Percentiles rank a stretch among this genome's conserved stretches.
Conservation (phyloP, 768 basidiomycete genomes). For the Clavulina sp. region DNA sequence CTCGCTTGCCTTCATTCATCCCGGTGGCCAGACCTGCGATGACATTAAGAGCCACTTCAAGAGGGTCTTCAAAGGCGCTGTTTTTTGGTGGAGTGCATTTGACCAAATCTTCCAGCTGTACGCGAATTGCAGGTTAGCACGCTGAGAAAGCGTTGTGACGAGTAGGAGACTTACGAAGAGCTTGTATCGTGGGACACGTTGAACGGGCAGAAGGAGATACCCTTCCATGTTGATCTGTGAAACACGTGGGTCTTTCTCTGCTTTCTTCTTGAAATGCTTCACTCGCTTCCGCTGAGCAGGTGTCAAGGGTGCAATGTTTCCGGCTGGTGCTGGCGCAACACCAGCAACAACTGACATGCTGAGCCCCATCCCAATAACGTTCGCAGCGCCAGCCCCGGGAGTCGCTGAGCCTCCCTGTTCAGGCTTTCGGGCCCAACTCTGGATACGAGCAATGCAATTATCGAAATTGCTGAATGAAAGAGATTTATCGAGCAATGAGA, state of each 20-base stretch:
- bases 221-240: constrained; percentile 89
- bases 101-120: constrained; percentile 68
- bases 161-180: constrained; percentile 49
- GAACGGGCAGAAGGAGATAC: constrained; percentile 85
- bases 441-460: constrained; percentile 73
- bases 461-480: constrained; percentile 65
- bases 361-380: constrained; percentile 41
- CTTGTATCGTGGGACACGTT: constrained; percentile 93
- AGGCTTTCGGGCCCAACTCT: constrained; percentile 58
- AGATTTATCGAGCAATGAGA: too few species aligned
- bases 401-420: constrained; percentile 25
- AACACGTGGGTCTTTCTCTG: constrained; percentile 74
- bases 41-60: constrained; percentile 72
- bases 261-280: constrained; percentile 76
- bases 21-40: constrained; percentile 78
- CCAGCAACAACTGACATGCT: constrained; percentile 35
- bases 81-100: constrained; percentile 68
- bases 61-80: constrained; percentile 60
- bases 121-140: constrained; percentile 5
- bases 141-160: background rate
- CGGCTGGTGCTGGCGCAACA: constrained; percentile 5
- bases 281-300: constrained; percentile 78
- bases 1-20: constrained; percentile 98
- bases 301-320: constrained; percentile 25
- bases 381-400: constrained; percentile 14